Conservation (phyloP, 2,329 filamentous ascomycete genomes). For the Claviceps arundinis region DNA sequence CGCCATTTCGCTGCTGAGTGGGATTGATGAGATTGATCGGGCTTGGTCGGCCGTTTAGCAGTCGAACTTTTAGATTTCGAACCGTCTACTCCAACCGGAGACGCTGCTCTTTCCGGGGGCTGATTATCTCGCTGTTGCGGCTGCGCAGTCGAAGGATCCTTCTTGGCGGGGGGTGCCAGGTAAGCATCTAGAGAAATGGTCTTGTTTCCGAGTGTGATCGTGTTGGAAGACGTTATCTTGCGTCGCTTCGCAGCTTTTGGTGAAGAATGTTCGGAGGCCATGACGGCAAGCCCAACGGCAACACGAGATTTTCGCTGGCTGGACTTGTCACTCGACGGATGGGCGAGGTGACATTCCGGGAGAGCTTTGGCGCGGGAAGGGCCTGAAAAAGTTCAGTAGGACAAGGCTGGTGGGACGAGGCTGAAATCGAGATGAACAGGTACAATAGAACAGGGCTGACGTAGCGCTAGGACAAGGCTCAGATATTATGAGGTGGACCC, state of each 20-base stretch:
- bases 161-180: slow-evolving; percentile 20
- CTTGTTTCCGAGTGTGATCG: slow-evolving; percentile 34
- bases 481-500: too few relatives aligned
- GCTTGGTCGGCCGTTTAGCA: neutral
- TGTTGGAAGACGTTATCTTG: slow-evolving; percentile 20
- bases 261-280: slow-evolving; percentile 1
- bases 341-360: neutral
- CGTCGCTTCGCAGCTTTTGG: slow-evolving; percentile 23
- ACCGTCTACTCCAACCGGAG: neutral
- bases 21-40: neutral
- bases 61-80: neutral
- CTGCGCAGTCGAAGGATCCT: neutral
- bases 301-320: neutral
- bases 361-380: too few relatives aligned
- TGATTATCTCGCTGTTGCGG: neutral
- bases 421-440: too few relatives aligned
- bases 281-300: neutral
- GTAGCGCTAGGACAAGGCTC: too few relatives aligned
- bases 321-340: neutral
- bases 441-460: too few relatives aligned
- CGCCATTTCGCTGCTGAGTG: slow-evolving; percentile 3
- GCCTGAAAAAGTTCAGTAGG: too few relatives aligned
- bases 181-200: slow-evolving; percentile 37
- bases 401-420: too few relatives aligned
- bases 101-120: neutral